Evolutionary conservation across 192 early-diverging fungal genomes (phyloP), one percentile per base, ranked within the genome.

Genomic region (Jimgerdemannia flammicorona): DNA sequence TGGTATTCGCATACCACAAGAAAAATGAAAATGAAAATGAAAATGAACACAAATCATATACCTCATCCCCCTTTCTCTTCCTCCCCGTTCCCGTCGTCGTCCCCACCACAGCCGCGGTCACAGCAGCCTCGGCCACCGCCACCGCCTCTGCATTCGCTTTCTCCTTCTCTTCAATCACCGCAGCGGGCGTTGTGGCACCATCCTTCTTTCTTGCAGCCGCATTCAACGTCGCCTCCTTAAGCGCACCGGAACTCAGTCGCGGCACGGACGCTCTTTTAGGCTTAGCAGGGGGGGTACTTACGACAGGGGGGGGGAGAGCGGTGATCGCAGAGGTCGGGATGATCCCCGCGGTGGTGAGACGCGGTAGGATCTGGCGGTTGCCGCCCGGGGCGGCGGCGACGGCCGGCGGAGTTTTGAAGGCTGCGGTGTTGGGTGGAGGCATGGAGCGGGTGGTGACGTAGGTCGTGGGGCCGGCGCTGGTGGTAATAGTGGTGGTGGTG

Each of bases 361-460:
- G 71, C 29, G 72, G 71, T 7, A 74, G 70, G 69, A 76, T 59
- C 49, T 59, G 49, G 49, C 49, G 49, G 49, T 6, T 59, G 14
- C 49, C 49, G 29, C 29, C 29, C 29, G 29, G 29, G 29, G 29
- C 29, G 29, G 29, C 1, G 29, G 29, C 29, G 29, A 29, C 29
- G 29, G 29, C 29, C 29, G 29, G 29, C 29, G 29, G 29, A 29
- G 29, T 29, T 29, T 14, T 65, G 64, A 19, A 65, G 64, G 64
- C 64, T 18, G 14, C 14, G 64, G 64, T 65, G 64, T 65, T 18
- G 14, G 14, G 19, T 1, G 19, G 64, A 65, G 64, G 14, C 40
- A 14, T 68, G 67, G 67, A 7, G 67, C 7, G 8, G 67, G 67
- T 68, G 67, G 19, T 68, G 67, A 68, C 8, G 9, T 59, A 59